These are phyloP conservation scores for Crithidia expoeki DNA, from an alignment of 208 protist species.

Conservation along the genomic window DNA sequence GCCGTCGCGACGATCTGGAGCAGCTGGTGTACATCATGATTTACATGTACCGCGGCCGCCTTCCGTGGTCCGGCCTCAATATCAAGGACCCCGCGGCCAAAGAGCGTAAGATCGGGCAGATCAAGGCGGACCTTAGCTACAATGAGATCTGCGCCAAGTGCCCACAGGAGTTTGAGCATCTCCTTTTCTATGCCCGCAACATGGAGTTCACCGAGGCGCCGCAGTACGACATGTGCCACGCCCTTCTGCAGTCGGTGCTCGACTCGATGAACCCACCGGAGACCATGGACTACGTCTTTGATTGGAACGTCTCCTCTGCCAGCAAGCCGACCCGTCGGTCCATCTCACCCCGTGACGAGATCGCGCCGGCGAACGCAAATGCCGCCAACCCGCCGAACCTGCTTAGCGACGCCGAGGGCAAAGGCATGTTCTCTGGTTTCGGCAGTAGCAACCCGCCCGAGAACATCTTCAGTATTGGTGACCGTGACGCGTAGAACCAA, in stretches of 20 bases:
- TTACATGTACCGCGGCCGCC: constrained; percentile 93
- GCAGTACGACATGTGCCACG: constrained; percentile 85
- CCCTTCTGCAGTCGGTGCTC: constrained; percentile 57
- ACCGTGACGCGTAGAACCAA: constrained; percentile 22
- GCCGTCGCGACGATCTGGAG: constrained; percentile 91
- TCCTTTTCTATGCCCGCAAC: constrained; percentile 72
- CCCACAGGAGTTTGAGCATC: constrained; percentile 69
- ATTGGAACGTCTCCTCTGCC: constrained; percentile 37
- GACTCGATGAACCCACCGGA: constrained; percentile 40
- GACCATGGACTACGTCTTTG: constrained; percentile 55
- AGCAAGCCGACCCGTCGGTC: constrained; percentile 11
- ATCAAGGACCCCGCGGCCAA: constrained; percentile 84
- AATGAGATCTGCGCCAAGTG: constrained; percentile 71
- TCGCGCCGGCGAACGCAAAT: constrained; percentile 19
- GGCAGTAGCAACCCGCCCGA: constrained; percentile 38
- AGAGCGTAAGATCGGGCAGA: constrained; percentile 52
- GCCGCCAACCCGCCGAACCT: constrained; percentile 36
- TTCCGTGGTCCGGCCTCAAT: constrained; percentile 96
- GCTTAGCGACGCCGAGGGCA: constrained; percentile 42
- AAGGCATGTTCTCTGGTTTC: constrained; percentile 57
- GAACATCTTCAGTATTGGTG: constrained; percentile 58
- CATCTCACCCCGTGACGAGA: constrained; percentile 30
- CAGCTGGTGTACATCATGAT: constrained; percentile 94
- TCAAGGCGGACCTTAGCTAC: constrained; percentile 59
- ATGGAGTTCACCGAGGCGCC: constrained; percentile 69